Base-by-base conservation (phyloP, 1,284 basidiomycete genomes). In the Moesziomyces sp. region DNA sequence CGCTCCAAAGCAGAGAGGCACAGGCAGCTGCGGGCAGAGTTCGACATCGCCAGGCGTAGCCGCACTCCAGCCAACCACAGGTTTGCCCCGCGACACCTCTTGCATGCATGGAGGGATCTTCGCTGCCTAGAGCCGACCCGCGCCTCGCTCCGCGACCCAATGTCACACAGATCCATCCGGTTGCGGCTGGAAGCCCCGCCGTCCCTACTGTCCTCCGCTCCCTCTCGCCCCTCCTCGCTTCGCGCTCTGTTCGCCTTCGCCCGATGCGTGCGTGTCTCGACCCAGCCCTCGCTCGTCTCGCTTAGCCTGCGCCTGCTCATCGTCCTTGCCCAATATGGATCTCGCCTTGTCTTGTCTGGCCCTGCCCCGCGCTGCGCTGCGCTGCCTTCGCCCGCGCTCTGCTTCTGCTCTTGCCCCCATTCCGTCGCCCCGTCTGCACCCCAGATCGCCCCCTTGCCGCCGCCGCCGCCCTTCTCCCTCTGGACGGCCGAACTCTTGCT, bases 41-140 rank as follows among this genome's bases (percentile, higher is more conserved):
- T 40, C 38, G 14, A 40, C 38, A 18, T 40, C 38, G 38, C 38
- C 38, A 18, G 30, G 30, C 13, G 30, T 33, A 33, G 30, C 30
- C 30, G 30, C 30, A 13, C 30, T 1, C 30, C 30, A 33, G 30
- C 30, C 30, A 33, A 33, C 38, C 14, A 40, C 14, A 40, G 38
- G 38, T 40, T 40, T 40, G 38, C 38, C 38, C 38, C 38, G 38
- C 14, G 6, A 40, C 30, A 33, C 30, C 30, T 10, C 18, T 18
- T 40, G 38, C 38, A 40, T 40, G 38, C 38, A 40, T 40, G 38
- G 38, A 40, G 38, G 38, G 38, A 40, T 40, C 38, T 40, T 40
- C 38, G 38, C 38, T 40, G 38, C 38, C 38, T 40, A 33, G 16
- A 40, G 38, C 38, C 38, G 38, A 40, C 38, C 14, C 18, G 38